These are phyloP conservation scores for Daldinia concentrica DNA, from an alignment of 495 filamentous ascomycete species.

Conservation along the genomic window DNA sequence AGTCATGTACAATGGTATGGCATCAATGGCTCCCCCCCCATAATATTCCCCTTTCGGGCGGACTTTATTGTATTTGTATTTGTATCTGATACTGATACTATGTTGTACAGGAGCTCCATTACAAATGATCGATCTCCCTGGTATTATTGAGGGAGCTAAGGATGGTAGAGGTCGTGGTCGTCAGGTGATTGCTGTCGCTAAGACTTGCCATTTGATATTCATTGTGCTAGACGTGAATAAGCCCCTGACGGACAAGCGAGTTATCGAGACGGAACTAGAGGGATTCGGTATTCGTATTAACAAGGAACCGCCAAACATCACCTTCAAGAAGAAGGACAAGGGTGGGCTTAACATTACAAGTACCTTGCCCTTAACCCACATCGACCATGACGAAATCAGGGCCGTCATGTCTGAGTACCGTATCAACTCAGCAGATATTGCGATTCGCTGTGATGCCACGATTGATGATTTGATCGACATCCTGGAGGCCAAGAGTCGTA, in stretches of 20 bases:
- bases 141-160: conserved; percentile 98
- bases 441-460: conserved; percentile 93
- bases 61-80: neutral
- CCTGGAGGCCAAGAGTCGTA: conserved; percentile 91
- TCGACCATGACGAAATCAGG: conserved; percentile 95
- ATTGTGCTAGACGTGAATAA: conserved; percentile 99
- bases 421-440: conserved; percentile 96
- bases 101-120: conserved; percentile 76
- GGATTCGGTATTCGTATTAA: conserved; percentile 98
- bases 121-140: conserved; percentile 97
- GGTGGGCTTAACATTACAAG: conserved; percentile 93
- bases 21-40: neutral
- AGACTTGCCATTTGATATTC: conserved; percentile 98
- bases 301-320: conserved; percentile 95
- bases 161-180: conserved; percentile 98
- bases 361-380: conserved; percentile 90
- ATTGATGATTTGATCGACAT: conserved; percentile 91
- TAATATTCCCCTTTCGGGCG: neutral
- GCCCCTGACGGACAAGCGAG: conserved; percentile 93
- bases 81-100: conserved; percentile 21
- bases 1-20: conserved; percentile 85
- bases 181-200: conserved; percentile 98
- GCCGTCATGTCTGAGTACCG: conserved; percentile 97
- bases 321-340: conserved; percentile 99
- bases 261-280: conserved; percentile 97